A percentile compares a stretch with the other conserved stretches of the same genome.
These are phyloP conservation scores for Xylariaceae sp. DNA, from an alignment of 2,329 filamentous ascomycete genomes.

Conservation along the genomic window DNA sequence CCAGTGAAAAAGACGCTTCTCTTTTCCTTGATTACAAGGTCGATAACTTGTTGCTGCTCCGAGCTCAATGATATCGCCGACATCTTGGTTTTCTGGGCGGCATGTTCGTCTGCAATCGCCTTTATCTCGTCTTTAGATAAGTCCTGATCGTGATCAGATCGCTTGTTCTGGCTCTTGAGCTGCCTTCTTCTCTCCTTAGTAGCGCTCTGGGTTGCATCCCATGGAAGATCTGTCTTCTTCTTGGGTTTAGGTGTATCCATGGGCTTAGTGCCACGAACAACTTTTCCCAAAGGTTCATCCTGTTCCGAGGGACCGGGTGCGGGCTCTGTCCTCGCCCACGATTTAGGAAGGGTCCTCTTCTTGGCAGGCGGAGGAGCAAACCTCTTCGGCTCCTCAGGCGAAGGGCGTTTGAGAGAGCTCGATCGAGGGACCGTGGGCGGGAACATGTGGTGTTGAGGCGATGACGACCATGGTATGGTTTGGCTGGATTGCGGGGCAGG, in stretches of 20 bases:
- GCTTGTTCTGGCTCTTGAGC: slow-evolving; percentile 60
- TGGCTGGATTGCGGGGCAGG: slow-evolving; percentile 22
- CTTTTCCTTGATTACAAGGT: slow-evolving; percentile 72
- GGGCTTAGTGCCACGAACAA: slow-evolving; percentile 21
- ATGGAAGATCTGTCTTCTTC: slow-evolving; percentile 40
- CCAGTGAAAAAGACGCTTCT: slow-evolving; percentile 98
- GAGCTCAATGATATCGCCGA: slow-evolving; percentile 69
- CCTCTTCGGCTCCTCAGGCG: slow-evolving; percentile 25
- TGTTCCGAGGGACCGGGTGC: slow-evolving; percentile 19
- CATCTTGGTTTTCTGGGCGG: slow-evolving; percentile 30
- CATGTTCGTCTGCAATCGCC: slow-evolving; percentile 34
- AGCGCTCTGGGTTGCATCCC: slow-evolving; percentile 71
- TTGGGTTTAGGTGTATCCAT: slow-evolving; percentile 31
- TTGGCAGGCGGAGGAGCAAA: slow-evolving; percentile 39
- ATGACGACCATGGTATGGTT: slow-evolving; percentile 67
- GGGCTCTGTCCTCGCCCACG: slow-evolving; percentile 25
- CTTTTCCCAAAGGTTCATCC: slow-evolving; percentile 6
- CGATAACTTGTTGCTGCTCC: slow-evolving; percentile 80
- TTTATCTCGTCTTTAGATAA: slow-evolving; percentile 42
- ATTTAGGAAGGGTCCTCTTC: slow-evolving; percentile 62
- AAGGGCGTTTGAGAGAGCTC: slow-evolving; percentile 38
- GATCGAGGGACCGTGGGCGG: slow-evolving; percentile 30
- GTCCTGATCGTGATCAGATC: slow-evolving; percentile 35
- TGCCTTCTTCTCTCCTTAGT: slow-evolving; percentile 76
- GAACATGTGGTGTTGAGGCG: slow-evolving; percentile 46